Conservation (phyloP, 495 filamentous ascomycete genomes). For the Trichoderma asperelloides region DNA sequence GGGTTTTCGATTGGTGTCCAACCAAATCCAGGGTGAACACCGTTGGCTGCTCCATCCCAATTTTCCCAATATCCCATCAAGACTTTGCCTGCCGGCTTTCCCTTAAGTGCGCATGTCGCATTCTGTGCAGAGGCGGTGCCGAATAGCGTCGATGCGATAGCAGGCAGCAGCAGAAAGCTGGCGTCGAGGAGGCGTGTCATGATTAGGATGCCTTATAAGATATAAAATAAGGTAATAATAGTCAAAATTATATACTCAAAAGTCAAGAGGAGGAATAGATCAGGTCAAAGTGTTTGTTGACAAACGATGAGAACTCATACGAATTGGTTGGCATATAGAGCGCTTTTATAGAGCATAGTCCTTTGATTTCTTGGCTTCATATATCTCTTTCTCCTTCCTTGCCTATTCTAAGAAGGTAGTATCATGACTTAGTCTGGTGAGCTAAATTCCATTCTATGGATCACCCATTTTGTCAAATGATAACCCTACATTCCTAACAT, state of each 20-base stretch:
- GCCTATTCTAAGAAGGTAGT: neutral
- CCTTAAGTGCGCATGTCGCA: slow-evolving; percentile 16
- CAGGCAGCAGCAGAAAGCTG: slow-evolving; percentile 11
- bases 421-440: neutral
- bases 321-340: neutral
- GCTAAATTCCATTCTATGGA: neutral
- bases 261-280: too few species aligned
- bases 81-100: slow-evolving; percentile 17
- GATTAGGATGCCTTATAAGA: neutral
- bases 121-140: slow-evolving; percentile 12
- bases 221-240: neutral
- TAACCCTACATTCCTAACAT: too few species aligned
- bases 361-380: neutral
- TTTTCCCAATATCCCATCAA: slow-evolving; percentile 21
- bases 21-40: slow-evolving; percentile 17
- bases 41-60: slow-evolving; percentile 17
- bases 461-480: neutral
- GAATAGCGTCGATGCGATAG: slow-evolving; percentile 12
- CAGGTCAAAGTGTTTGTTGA: neutral
- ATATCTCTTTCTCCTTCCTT: neutral
- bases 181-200: slow-evolving; percentile 15
- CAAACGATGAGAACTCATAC: neutral
- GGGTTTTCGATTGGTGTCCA: slow-evolving; percentile 16
- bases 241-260: too few species aligned
- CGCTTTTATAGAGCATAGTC: neutral